Evolutionary conservation across 768 basidiomycete species (phyloP).

Genomic region (Amanita fuliginea): DNA sequence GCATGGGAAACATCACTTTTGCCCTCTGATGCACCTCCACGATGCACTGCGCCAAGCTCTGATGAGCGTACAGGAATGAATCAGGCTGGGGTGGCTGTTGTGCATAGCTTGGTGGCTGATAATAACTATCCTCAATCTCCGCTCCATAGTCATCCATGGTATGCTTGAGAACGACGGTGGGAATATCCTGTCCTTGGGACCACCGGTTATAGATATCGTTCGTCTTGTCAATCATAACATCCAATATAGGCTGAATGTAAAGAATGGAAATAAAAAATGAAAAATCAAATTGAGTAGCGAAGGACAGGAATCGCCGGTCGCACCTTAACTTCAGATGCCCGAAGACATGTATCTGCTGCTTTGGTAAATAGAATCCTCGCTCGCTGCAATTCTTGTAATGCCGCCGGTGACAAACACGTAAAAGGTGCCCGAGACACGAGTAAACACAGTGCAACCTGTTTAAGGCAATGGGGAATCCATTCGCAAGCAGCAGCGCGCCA

Average conservation of each 20-base stretch:
- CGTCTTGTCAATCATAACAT: slow-evolving; percentile 40
- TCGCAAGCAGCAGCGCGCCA: neutral
- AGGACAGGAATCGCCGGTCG: slow-evolving; percentile 12
- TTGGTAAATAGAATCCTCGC: slow-evolving; percentile 33
- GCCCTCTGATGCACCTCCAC: slow-evolving; percentile 36
- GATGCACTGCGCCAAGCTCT: slow-evolving; percentile 33
- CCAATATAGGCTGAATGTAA: slow-evolving; percentile 28
- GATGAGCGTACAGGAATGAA: slow-evolving; percentile 30
- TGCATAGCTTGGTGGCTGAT: slow-evolving; percentile 8
- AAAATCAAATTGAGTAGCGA: neutral
- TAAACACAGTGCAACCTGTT: slow-evolving; percentile 38
- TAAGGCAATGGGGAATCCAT: neutral
- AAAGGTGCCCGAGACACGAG: slow-evolving; percentile 57
- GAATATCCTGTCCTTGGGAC: slow-evolving; percentile 32
- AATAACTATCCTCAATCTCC: slow-evolving; percentile 12
- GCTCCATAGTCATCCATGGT: slow-evolving; percentile 18
- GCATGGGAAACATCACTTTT: slow-evolving; percentile 27
- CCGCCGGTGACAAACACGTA: slow-evolving; percentile 50
- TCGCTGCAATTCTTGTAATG: slow-evolving; percentile 48
- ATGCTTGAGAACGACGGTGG: slow-evolving; percentile 29
- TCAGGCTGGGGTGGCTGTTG: slow-evolving; percentile 13
- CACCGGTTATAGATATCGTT: slow-evolving; percentile 37
- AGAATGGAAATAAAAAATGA: neutral
- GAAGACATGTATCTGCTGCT: slow-evolving; percentile 33
- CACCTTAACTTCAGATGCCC: slow-evolving; percentile 35